Percentiles rank a stretch among this genome's conserved stretches.
Conservation (phyloP, 257 asterid genomes). For the Jacaranda mimosifolia region DNA sequence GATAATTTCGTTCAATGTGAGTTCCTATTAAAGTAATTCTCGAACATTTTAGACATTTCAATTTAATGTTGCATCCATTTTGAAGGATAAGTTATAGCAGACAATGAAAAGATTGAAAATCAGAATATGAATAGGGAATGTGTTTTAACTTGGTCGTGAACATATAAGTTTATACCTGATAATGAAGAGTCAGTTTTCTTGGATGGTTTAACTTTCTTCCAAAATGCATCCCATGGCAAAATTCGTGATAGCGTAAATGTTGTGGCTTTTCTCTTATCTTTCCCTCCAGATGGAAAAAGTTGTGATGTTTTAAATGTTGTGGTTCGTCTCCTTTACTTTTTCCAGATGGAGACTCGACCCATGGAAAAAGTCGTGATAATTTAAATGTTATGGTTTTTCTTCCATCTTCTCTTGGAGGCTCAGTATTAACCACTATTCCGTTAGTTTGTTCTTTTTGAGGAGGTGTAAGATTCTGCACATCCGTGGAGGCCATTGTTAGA, state of each 20-base stretch:
- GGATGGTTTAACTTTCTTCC: conserved; percentile 28
- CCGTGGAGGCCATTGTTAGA: neutral
- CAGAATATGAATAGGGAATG: neutral
- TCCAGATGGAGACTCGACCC: neutral
- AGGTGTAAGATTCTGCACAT: conserved; percentile 15
- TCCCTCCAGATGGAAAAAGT: conserved; percentile 4
- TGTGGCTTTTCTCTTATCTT: conserved; percentile 20
- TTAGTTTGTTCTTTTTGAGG: neutral
- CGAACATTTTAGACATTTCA: too few relatives aligned
- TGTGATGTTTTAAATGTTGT: too few relatives aligned
- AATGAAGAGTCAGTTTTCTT: conserved; percentile 8
- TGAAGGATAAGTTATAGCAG: too few relatives aligned
- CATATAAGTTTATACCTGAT: neutral
- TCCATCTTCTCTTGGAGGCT: neutral
- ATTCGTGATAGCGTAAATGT: neutral
- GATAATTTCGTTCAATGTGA: too few relatives aligned
- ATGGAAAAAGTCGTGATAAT: conserved; percentile 5
- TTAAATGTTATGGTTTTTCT: neutral
- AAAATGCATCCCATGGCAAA: conserved; percentile 31
- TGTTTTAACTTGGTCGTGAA: neutral
- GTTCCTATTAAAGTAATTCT: neutral
- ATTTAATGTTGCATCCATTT: too few relatives aligned
- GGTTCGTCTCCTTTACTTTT: too few relatives aligned
- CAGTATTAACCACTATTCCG: conserved; percentile 1
- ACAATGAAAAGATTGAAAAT: neutral